Conservation (phyloP, 306 rosid species). For the Medicago arabica region DNA sequence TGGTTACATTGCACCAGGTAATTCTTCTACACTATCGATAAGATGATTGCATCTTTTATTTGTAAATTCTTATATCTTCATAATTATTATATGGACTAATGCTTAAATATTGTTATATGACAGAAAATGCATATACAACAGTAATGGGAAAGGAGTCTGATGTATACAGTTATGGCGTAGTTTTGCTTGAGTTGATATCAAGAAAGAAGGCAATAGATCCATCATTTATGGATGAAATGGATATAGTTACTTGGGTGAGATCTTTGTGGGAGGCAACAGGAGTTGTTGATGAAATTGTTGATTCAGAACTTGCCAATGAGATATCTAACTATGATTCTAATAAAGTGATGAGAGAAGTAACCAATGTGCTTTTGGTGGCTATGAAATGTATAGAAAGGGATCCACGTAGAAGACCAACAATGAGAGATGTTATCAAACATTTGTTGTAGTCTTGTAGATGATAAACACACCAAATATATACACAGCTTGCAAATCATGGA, state of each 20-base stretch:
- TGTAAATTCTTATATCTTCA: neutral
- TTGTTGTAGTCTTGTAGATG: constrained; percentile 37
- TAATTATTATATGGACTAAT: constrained; percentile 1
- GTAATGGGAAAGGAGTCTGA: constrained; percentile 58
- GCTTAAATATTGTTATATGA: constrained; percentile 19
- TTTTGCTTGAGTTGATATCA: constrained; percentile 72
- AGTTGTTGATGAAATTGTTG: constrained; percentile 57
- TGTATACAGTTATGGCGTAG: constrained; percentile 80
- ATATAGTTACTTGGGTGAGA: constrained; percentile 58
- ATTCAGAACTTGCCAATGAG: constrained; percentile 56
- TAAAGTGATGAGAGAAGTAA: constrained; percentile 49
- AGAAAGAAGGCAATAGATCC: constrained; percentile 72
- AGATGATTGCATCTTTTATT: constrained; percentile 15
- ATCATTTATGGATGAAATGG: constrained; percentile 56
- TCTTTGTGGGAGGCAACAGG: constrained; percentile 51
- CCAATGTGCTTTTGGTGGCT: constrained; percentile 55
- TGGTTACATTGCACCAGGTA: constrained; percentile 88
- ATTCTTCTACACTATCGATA: neutral
- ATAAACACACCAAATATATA: neutral
- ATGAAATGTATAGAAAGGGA: constrained; percentile 64
- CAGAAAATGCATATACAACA: constrained; percentile 71
- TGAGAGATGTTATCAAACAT: constrained; percentile 64
- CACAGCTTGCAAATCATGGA: constrained; percentile 2
- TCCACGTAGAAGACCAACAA: constrained; percentile 60
- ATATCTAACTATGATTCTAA: constrained; percentile 37